phyloP scores from a whole-genome alignment of 192 early-diverging fungal species.

The Chytriomyces confervae region DNA sequence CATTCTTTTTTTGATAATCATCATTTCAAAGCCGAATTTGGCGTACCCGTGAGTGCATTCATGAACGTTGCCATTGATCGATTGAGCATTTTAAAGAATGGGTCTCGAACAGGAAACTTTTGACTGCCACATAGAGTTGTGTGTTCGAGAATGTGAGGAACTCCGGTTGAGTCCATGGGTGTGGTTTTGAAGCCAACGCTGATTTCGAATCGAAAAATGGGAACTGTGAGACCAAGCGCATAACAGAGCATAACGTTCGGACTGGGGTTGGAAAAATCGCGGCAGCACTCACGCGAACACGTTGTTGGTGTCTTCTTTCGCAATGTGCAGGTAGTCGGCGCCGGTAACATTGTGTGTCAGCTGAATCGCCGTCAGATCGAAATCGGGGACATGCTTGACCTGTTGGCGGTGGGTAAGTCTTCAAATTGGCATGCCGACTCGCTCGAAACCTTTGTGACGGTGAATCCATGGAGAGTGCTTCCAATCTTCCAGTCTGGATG shows the following conservation, averaged over 20 bases:
- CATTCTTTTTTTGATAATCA: neutral
- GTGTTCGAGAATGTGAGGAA: slow-evolving; percentile 95
- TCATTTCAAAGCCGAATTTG: neutral
- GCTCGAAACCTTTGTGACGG: slow-evolving; percentile 1
- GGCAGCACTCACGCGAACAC: slow-evolving; percentile 67
- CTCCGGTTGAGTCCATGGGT: slow-evolving; percentile 79
- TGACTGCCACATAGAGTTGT: slow-evolving; percentile 90
- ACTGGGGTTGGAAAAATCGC: no score
- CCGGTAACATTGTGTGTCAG: slow-evolving; percentile 72
- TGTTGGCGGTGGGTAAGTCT: neutral
- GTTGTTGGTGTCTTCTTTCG: slow-evolving; percentile 87
- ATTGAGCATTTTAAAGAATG: slow-evolving; percentile 99
- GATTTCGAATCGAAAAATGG: slow-evolving; percentile 7
- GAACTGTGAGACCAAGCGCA: neutral
- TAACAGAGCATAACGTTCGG: neutral
- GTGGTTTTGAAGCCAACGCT: slow-evolving; percentile 88
- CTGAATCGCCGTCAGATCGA: slow-evolving; percentile 77
- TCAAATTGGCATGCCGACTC: neutral
- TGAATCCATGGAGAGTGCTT: slow-evolving; percentile 13
- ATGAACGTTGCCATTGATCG: slow-evolving; percentile 94
- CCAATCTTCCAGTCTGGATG: slow-evolving; percentile 10
- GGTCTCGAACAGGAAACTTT: slow-evolving; percentile 90
- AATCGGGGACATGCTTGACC: slow-evolving; percentile 64
- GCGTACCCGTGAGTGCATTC: slow-evolving; percentile 88
- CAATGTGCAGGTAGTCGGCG: slow-evolving; percentile 88